Evolutionary conservation across 176 grass and related monocot species (phyloP).

Genomic region (Zizania latifolia): DNA sequence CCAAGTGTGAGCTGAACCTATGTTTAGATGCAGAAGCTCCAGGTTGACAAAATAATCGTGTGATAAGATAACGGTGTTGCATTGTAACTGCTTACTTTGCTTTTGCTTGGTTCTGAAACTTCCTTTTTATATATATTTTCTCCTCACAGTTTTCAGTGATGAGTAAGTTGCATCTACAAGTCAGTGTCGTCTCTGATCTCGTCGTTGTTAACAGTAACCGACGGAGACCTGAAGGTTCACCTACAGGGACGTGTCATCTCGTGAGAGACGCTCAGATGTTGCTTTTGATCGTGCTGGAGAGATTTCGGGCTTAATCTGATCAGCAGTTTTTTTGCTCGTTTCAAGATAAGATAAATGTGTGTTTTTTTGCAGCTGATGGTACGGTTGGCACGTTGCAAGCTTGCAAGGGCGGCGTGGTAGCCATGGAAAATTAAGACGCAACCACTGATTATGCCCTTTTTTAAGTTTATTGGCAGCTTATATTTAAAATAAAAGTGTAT

Average conservation of each 20-base stretch:
- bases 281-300: not conserved
- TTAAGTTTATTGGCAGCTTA: too few relatives aligned
- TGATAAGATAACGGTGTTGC: not conserved
- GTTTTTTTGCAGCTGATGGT: not conserved
- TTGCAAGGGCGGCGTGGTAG: not conserved
- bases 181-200: conserved; percentile 3
- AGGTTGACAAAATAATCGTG: not conserved
- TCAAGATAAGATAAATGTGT: not conserved
- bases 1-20: not conserved
- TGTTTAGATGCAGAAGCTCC: not conserved
- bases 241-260: not conserved
- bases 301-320: not conserved
- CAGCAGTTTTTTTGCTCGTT: not conserved
- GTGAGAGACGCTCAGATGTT: not conserved
- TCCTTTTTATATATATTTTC: not conserved
- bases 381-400: not conserved
- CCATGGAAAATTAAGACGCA: not conserved
- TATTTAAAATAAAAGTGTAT: too few relatives aligned
- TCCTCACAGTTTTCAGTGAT: not conserved
- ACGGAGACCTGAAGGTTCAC: not conserved
- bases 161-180: conserved; percentile 28
- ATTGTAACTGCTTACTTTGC: not conserved
- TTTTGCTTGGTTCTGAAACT: not conserved
- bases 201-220: not conserved
- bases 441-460: too few relatives aligned